Conservation (phyloP, 2,329 filamentous ascomycete genomes). For the Verticillium nubilum region DNA sequence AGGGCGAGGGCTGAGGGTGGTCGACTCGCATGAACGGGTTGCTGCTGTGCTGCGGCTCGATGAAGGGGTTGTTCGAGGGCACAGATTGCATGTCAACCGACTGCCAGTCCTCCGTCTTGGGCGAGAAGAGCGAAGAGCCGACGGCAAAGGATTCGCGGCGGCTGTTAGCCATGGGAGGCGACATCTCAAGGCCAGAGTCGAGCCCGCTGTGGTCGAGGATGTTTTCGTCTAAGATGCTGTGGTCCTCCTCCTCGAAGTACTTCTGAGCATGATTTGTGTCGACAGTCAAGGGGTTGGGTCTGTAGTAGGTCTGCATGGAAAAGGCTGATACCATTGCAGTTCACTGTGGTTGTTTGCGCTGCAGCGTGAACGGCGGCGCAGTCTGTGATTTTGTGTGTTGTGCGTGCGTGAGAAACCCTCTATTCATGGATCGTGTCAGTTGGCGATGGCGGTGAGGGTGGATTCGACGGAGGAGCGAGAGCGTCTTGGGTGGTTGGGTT, state of each 20-base stretch:
- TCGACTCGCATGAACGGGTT: constrained; percentile 65
- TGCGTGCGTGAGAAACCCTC: neutral
- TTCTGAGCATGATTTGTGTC: constrained; percentile 50
- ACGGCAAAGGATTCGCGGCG: constrained; percentile 59
- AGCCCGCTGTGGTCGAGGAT: constrained; percentile 54
- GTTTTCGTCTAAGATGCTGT: constrained; percentile 54
- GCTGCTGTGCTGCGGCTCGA: constrained; percentile 48
- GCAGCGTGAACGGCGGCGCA: neutral
- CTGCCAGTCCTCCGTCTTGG: constrained; percentile 60
- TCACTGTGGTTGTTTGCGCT: neutral
- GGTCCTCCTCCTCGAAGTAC: constrained; percentile 57
- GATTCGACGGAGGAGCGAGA: neutral
- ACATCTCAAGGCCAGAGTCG: constrained; percentile 59
- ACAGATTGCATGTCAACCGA: constrained; percentile 60
- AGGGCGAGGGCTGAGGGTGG: constrained; percentile 37
- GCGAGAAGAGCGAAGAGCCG: constrained; percentile 54
- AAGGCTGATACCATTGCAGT: constrained; percentile 46
- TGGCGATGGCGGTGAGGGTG: constrained; percentile 8
- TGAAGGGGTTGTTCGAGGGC: constrained; percentile 59
- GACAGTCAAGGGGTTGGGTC: constrained; percentile 43
- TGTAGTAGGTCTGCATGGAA: constrained; percentile 47
- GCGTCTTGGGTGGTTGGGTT: constrained; percentile 5
- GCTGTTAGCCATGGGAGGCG: constrained; percentile 56
- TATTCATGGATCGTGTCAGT: constrained; percentile 8
- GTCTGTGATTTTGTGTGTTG: neutral